phyloP scores from a whole-genome alignment of 495 filamentous ascomycete species.

The Aspergillus avenaceus region DNA sequence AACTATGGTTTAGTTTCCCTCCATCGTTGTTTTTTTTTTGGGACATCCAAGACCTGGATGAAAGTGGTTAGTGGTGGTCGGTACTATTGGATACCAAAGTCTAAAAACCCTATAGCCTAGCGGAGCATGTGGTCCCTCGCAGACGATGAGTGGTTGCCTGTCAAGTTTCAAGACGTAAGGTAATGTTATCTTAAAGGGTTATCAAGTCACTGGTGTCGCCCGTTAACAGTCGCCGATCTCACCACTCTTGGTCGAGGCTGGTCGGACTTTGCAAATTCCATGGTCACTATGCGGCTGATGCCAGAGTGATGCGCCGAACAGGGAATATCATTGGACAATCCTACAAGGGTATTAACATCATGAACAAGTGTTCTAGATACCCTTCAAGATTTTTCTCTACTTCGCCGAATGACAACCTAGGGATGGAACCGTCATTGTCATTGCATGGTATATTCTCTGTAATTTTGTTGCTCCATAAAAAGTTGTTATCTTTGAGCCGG shows the following conservation, averaged over 20 bases:
- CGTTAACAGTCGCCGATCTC: neutral
- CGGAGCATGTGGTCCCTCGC: conserved; percentile 1
- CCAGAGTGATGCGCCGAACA: neutral
- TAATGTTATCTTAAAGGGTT: neutral
- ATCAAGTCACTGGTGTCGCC: neutral
- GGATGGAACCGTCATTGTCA: too few species aligned
- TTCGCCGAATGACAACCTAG: too few species aligned
- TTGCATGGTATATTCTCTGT: neutral
- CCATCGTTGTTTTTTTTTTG: neutral
- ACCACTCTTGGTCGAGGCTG: neutral
- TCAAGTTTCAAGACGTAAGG: neutral
- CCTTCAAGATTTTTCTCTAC: too few species aligned
- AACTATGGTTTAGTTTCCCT: neutral
- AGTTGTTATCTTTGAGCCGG: too few species aligned
- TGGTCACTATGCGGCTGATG: neutral
- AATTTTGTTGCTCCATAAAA: too few species aligned
- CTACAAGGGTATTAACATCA: neutral
- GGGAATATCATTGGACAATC: neutral
- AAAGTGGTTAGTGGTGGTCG: neutral
- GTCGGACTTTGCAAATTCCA: neutral
- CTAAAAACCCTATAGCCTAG: neutral
- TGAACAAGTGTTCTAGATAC: neutral
- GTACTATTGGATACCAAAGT: conserved; percentile 4
- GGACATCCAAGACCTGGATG: neutral
- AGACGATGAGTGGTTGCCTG: conserved; percentile 1